Evolutionary conservation across 2,329 filamentous ascomycete genomes (phyloP).

Genomic region (Boeremia lycopersici): DNA sequence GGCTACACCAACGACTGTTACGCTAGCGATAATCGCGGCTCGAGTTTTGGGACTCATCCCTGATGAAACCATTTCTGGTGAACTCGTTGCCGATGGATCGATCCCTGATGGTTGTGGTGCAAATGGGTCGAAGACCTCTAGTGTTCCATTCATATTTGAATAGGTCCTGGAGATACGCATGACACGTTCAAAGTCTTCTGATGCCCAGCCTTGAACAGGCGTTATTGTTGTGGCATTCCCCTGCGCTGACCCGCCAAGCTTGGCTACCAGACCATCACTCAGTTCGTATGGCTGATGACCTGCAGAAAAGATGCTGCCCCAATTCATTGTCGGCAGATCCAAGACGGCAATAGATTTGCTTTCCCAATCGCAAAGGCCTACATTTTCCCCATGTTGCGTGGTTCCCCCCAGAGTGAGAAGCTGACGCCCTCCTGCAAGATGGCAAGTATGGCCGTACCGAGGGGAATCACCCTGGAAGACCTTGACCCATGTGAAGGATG

Average conservation of each 20-base stretch:
- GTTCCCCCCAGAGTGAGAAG: conserved; percentile 52
- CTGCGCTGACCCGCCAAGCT: conserved; percentile 17
- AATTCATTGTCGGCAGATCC: conserved; percentile 20
- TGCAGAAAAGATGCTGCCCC: conserved; percentile 24
- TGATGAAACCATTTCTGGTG: too few species aligned
- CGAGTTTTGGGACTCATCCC: not conserved
- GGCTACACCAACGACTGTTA: not conserved
- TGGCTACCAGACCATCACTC: conserved; percentile 9
- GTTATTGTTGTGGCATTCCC: conserved; percentile 8
- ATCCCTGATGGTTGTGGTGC: not conserved
- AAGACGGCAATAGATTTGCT: conserved; percentile 19
- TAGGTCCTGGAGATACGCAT: conserved; percentile 1
- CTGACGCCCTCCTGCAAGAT: conserved; percentile 46
- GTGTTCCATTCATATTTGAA: not conserved
- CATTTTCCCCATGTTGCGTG: conserved; percentile 8
- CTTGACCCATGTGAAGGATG: not conserved
- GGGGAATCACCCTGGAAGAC: conserved; percentile 36
- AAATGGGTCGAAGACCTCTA: not conserved
- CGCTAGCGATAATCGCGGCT: not conserved
- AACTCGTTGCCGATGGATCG: too few species aligned
- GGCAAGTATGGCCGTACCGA: conserved; percentile 52
- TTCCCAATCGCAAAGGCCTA: conserved; percentile 27
- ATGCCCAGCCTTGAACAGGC: conserved; percentile 16
- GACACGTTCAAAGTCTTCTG: not conserved
- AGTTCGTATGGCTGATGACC: conserved; percentile 6